phyloP scores from a whole-genome alignment of 176 grass and related monocot genomes.

The Oryza meyeriana region DNA sequence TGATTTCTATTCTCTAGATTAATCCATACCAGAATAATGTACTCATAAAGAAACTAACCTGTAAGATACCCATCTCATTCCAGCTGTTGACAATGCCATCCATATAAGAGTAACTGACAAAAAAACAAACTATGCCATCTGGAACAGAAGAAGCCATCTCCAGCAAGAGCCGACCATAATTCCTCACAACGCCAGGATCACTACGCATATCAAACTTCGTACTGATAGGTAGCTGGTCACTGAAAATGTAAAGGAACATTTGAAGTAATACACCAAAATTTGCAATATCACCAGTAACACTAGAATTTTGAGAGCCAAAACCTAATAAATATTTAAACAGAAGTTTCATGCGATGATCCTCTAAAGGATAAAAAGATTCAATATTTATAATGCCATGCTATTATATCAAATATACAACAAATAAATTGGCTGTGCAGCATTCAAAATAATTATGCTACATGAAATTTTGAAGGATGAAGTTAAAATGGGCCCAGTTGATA shows the following conservation, averaged over 20 bases:
- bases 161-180: conserved; percentile 82
- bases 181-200: conserved; percentile 95
- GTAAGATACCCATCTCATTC: conserved; percentile 97
- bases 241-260: conserved; percentile 37
- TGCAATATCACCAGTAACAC: not conserved
- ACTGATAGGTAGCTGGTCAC: conserved; percentile 90
- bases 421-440: not conserved
- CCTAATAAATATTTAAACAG: not conserved
- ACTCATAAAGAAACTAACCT: conserved; percentile 47
- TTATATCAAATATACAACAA: not conserved
- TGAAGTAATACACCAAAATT: conserved; percentile 4
- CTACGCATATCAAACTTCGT: conserved; percentile 97
- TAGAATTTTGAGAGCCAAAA: not conserved
- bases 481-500: conserved; percentile 19
- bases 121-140: conserved; percentile 96
- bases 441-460: not conserved
- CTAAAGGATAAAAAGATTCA: not conserved
- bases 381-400: not conserved
- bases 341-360: not conserved
- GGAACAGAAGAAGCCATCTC: conserved; percentile 94
- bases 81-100: conserved; percentile 97
- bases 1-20: not conserved
- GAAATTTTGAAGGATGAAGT: not conserved
- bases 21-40: conserved; percentile 30
- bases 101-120: conserved; percentile 99